Percentiles rank a stretch among this genome's conserved stretches.
These are phyloP conservation scores for Glycine latifolia DNA, from an alignment of 306 rosid genomes.

Conservation along the genomic window DNA sequence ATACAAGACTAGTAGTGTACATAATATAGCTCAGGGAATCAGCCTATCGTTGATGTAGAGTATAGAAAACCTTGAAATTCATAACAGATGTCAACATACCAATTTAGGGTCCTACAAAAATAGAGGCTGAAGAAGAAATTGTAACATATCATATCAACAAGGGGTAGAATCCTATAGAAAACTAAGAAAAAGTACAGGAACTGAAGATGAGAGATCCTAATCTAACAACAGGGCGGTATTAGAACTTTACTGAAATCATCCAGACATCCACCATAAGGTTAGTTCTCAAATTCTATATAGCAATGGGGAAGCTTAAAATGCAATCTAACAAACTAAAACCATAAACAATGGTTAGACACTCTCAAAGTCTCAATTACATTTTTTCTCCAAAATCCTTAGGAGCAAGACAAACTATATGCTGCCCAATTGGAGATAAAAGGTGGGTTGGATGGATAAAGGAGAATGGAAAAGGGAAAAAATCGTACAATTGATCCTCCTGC, in stretches of 20 bases:
- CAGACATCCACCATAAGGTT: background rate
- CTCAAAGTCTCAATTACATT: background rate
- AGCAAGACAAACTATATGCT: background rate
- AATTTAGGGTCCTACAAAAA: conserved; percentile 6
- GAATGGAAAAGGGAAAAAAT: no score
- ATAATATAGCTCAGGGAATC: conserved; percentile 34
- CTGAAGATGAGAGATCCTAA: conserved; percentile 6
- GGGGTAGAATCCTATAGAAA: conserved; percentile 13
- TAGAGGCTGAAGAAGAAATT: conserved; percentile 27
- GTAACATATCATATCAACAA: conserved; percentile 19
- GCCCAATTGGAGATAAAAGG: background rate
- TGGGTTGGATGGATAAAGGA: no score
- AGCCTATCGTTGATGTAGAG: conserved; percentile 64
- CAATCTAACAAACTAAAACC: conserved; percentile 14
- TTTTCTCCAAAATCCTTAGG: background rate
- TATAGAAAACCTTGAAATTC: conserved; percentile 58
- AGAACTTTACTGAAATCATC: background rate
- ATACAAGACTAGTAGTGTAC: background rate
- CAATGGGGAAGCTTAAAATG: background rate
- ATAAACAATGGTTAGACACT: background rate
- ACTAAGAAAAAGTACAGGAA: background rate
- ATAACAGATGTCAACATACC: conserved; percentile 39
- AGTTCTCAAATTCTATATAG: background rate
- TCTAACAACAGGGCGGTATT: background rate
- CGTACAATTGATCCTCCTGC: no score